phyloP scores from a whole-genome alignment of 2,329 filamentous ascomycete species.

The Westerdykella ornata region DNA sequence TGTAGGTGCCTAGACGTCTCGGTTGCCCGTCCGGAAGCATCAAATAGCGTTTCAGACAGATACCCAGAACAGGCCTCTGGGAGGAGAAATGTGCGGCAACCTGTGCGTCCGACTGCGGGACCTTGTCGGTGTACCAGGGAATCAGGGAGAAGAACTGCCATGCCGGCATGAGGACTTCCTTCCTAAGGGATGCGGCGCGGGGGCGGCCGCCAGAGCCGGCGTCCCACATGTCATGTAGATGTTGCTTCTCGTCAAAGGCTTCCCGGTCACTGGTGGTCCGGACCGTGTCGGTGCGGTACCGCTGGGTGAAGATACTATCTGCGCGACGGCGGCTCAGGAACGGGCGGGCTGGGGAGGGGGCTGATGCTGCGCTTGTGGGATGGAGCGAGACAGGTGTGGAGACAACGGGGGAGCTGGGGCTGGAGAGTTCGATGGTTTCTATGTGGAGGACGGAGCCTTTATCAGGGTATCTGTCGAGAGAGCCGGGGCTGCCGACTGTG shows the following conservation, averaged over 20 bases:
- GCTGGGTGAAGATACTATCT: conserved; percentile 47
- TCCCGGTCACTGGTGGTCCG: conserved; percentile 44
- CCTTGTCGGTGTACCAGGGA: conserved; percentile 77
- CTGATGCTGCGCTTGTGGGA: conserved; percentile 20
- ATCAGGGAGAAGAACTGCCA: conserved; percentile 97
- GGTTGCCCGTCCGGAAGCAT: conserved; percentile 64
- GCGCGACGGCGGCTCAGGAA: conserved; percentile 37
- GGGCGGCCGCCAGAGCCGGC: conserved; percentile 28
- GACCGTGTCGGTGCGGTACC: conserved; percentile 26
- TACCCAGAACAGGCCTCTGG: conserved; percentile 76
- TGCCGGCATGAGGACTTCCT: conserved; percentile 89
- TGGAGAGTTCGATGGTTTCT: conserved; percentile 40
- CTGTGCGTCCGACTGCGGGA: conserved; percentile 62
- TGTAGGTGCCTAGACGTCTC: conserved; percentile 67
- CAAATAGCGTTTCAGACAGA: conserved; percentile 86
- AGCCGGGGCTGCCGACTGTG: conserved; percentile 48
- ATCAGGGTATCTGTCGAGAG: conserved; percentile 21
- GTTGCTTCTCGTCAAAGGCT: conserved; percentile 44
- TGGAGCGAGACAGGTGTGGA: conserved; percentile 27
- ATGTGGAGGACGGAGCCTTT: conserved; percentile 39
- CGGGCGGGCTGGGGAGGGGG: conserved; percentile 26
- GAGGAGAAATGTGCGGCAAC: conserved; percentile 83
- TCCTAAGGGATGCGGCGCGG: conserved; percentile 45
- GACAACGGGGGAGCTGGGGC: conserved; percentile 30
- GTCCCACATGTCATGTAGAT: conserved; percentile 35